Conservation (phyloP, 2,329 filamentous ascomycete genomes). For the Xylaria sp. region DNA sequence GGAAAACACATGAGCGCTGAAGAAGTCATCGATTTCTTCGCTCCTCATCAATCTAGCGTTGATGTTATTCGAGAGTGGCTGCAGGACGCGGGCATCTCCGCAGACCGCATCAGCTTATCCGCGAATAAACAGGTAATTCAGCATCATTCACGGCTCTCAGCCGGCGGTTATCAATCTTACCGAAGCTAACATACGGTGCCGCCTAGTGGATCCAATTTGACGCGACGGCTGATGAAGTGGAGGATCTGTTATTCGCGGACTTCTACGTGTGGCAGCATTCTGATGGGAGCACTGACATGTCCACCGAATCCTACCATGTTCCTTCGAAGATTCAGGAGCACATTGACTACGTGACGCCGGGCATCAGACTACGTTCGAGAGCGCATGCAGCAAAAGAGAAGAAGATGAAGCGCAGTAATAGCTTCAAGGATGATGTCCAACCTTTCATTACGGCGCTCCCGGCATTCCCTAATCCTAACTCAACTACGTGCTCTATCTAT, state of each 20-base stretch:
- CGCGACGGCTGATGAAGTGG: constrained; percentile 50
- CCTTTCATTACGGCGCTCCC: constrained; percentile 40
- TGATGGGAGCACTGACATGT: constrained; percentile 39
- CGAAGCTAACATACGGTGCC: constrained; percentile 7
- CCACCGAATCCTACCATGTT: constrained; percentile 43
- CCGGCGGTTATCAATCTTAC: neutral
- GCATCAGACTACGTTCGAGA: constrained; percentile 38
- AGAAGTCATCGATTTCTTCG: constrained; percentile 54
- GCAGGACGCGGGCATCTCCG: constrained; percentile 47
- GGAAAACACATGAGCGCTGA: constrained; percentile 54
- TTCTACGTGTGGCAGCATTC: constrained; percentile 52
- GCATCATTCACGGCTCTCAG: neutral
- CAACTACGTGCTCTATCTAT: constrained; percentile 42
- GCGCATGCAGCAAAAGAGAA: constrained; percentile 28
- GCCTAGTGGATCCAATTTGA: constrained; percentile 53
- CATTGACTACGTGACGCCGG: constrained; percentile 45
- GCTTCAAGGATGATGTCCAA: constrained; percentile 29
- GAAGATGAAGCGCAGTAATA: constrained; percentile 38
- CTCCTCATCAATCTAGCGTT: constrained; percentile 50
- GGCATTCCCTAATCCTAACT: constrained; percentile 39
- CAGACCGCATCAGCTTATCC: constrained; percentile 41
- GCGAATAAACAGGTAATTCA: constrained; percentile 44
- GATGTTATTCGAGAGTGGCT: constrained; percentile 52
- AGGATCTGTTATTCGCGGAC: constrained; percentile 52
- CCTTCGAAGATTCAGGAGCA: constrained; percentile 43